Evolutionary conservation across 106 monocot species (phyloP), one percentile per base, ranked within the genome.

Genomic region (Apostasia ramifera): DNA sequence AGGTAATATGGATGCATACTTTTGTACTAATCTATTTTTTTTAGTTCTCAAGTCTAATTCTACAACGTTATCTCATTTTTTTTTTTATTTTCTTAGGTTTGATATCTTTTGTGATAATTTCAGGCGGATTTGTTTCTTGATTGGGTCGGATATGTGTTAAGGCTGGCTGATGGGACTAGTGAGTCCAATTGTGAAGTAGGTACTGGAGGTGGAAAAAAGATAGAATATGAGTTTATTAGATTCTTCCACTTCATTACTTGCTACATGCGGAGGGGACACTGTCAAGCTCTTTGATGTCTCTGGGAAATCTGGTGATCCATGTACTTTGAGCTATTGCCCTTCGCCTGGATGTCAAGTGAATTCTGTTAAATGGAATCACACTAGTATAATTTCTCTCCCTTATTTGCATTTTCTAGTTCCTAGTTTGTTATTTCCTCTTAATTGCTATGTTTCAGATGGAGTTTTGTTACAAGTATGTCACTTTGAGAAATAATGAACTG

Each of bases 321-420:
- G 92, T 75, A 60, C 70, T 9, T 76, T 89, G 13, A 89, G 84
- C 77, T 97, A 97, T 75, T 53, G 84, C 0, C 97, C 97, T 1
- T 72, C 86, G 8, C 76, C 83, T 9, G 97, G 89, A 62, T 81
- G 74, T 40, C 88, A 75, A 47, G 84, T 92, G 50, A 92, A 89
- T 81, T 77, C 70, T 47, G 85, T 97, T 66, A 86, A 84, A 67
- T 97, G 97, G 97, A 97, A 97, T 47, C 97, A 97, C 76, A 92
- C 97, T 4, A 97, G 97, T 97, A 71, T 76, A 47, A 61, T 12
- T 14, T 49, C 42, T 42, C 44, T 44, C 37, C 46, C 40, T 6
- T 52, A 15, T 43, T 41, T 50, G 40, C 12, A 37, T 26, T 59
- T 38, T 38, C 13, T 12, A 47, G 8, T 53, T 15, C 53, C 8